Base-by-base conservation (phyloP, 169 alveolate genomes). In the Plasmodium sp. region DNA sequence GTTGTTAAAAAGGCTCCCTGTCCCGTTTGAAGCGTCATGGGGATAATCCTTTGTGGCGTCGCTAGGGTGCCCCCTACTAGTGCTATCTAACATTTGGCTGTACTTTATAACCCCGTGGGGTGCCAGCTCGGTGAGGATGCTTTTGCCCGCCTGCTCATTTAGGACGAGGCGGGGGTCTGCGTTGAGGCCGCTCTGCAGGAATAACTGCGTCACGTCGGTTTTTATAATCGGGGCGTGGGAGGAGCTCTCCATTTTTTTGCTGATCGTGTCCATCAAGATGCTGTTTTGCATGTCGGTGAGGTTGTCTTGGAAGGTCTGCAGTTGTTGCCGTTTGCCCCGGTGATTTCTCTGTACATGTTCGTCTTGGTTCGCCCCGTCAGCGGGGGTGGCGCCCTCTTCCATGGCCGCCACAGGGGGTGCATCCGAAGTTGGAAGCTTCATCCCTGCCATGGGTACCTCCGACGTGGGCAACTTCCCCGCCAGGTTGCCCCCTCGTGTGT, bases 271-370 rank as follows among this genome's bases (percentile, higher is more conserved):
- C 81, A 58, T 77, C 34, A 88, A 22, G 6, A 88, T 88, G n/a
- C 83, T 77, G 51, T 88, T 88, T 88, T 88, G 94, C 94, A 88
- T 88, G 58, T 88, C 88, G 34, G 94, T 88, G 27, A 88, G 83
- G 18, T 79, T 88, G 22, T 88, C 81, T 18, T 88, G 94, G 36
- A 88, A 36, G 22, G 86, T 62, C 31, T 88, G 82, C 7, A 79
- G 36, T 2, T 88, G 90, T 56, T 79, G 90, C 34, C 79, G 62
- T 79, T 79, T 80, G 18, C 51, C 83, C 14, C 27, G 41, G 41
- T 12, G 27, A 14, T 18, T 79, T 36, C 33, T 10, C 41, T 77
- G 27, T 6, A 51, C 14, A 1, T 18, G 33, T 2, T 10, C 45
- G 31, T 41, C 62, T 22, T 41, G 48, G 9, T 86, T 86, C 39